Evolutionary conservation across 129 eudicot species (phyloP).

Genomic region (Flaveria linearis): DNA sequence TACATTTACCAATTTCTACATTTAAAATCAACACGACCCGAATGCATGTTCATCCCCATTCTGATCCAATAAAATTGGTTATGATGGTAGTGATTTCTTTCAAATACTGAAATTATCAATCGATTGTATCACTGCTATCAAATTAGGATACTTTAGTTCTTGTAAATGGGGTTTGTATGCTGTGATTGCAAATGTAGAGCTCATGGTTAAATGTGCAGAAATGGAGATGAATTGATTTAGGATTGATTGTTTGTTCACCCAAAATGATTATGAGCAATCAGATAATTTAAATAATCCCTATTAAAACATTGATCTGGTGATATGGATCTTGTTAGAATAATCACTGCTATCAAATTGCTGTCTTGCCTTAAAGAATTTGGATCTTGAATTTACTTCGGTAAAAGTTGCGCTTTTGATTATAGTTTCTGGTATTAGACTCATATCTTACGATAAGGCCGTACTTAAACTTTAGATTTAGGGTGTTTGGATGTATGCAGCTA

Average conservation of each 20-base stretch:
- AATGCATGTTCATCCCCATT: neutral
- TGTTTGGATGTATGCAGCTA: neutral
- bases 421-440: neutral
- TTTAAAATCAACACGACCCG: neutral
- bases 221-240: neutral
- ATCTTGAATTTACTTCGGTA: no score
- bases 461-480: neutral
- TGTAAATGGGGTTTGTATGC: neutral
- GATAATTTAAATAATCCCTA: neutral
- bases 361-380: no score
- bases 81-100: neutral
- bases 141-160: neutral
- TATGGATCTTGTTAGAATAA: neutral
- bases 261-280: neutral
- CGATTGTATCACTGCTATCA: no score
- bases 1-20: neutral
- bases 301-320: neutral
- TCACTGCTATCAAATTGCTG: no score
- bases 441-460: neutral
- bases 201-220: neutral
- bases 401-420: neutral
- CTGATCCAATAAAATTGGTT: conserved; percentile 3
- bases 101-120: neutral
- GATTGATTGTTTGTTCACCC: neutral
- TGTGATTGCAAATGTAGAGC: neutral